Percentiles rank a stretch among this genome's conserved stretches.
Evolutionary conservation across 257 asterid species (phyloP).

Genomic region (Fraxinus cuspidata): DNA sequence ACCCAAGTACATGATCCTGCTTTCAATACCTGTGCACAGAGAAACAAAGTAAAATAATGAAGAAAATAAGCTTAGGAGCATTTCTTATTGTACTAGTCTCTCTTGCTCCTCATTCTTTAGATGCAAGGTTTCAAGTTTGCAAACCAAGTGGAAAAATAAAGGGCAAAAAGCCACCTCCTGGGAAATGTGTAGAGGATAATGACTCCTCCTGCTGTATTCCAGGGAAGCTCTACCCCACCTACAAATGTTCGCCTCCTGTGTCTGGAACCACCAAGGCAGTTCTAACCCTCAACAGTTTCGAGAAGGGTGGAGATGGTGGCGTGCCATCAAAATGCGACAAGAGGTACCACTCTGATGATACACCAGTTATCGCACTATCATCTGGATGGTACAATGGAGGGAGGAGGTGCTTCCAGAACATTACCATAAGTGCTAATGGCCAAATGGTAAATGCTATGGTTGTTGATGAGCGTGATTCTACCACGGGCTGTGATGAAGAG

Average conservation of each 20-base stretch:
- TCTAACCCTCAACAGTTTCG: slow-evolving; percentile 24
- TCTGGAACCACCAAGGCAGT: slow-evolving; percentile 22
- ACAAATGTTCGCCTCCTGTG: slow-evolving; percentile 30
- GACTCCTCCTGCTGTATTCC: slow-evolving; percentile 20
- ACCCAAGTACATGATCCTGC: not conserved
- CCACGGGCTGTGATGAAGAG: slow-evolving; percentile 22
- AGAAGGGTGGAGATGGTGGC: slow-evolving; percentile 31
- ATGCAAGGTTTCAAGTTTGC: slow-evolving; percentile 15
- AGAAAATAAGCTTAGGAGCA: not conserved
- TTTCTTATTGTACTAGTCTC: not conserved
- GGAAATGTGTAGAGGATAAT: not conserved
- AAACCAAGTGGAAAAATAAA: slow-evolving; percentile 26
- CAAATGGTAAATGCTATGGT: slow-evolving; percentile 29
- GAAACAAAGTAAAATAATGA: not conserved
- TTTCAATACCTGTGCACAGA: not conserved
- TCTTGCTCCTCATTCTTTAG: not conserved
- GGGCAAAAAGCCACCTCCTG: slow-evolving; percentile 22
- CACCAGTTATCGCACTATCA: slow-evolving; percentile 32
- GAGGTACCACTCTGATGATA: slow-evolving; percentile 26
- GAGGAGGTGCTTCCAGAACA: slow-evolving; percentile 25
- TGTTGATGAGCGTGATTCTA: slow-evolving; percentile 38
- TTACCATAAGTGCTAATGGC: slow-evolving; percentile 28
- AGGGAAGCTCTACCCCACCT: slow-evolving; percentile 8
- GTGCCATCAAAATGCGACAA: slow-evolving; percentile 34
- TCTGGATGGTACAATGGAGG: slow-evolving; percentile 25